These are phyloP conservation scores for Sporothrix schenckii DNA, from an alignment of 2,329 filamentous ascomycete species.

Conservation along the genomic window DNA sequence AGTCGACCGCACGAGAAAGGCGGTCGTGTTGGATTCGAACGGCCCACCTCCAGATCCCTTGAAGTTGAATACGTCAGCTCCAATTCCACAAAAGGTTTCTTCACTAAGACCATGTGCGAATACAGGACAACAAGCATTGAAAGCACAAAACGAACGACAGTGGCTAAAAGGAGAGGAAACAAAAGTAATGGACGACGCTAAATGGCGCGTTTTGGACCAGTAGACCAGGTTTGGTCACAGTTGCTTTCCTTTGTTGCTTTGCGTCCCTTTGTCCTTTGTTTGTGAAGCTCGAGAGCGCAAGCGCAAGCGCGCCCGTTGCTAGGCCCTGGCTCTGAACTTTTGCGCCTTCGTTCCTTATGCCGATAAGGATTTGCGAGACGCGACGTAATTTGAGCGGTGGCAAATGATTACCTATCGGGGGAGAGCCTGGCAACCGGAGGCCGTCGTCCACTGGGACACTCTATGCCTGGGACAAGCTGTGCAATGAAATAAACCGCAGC, in stretches of 20 bases:
- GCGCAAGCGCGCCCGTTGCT: background rate
- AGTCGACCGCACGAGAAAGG: slow-evolving; percentile 82
- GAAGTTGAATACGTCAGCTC: slow-evolving; percentile 29
- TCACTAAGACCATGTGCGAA: background rate
- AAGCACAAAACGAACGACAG: background rate
- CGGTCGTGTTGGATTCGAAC: slow-evolving; percentile 84
- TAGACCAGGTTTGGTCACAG: background rate
- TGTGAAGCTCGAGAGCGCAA: background rate
- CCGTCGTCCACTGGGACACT: background rate
- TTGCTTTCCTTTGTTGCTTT: background rate
- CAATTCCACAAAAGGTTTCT: background rate
- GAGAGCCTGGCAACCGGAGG: too few relatives aligned
- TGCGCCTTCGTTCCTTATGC: background rate
- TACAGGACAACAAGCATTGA: background rate
- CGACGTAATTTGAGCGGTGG: background rate
- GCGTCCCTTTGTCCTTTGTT: background rate
- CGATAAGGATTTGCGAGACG: background rate
- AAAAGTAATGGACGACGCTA: background rate
- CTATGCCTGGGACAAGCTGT: background rate
- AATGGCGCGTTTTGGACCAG: background rate
- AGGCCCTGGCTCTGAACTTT: background rate
- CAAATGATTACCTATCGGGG: background rate
- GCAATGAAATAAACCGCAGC: slow-evolving; percentile 30
- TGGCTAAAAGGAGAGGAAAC: background rate
- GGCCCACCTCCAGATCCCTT: slow-evolving; percentile 91